Percentiles rank a stretch among this genome's conserved stretches.
Evolutionary conservation across 2,329 filamentous ascomycete species (phyloP).

Genomic region (Ophiostoma novo-ulmi): DNA sequence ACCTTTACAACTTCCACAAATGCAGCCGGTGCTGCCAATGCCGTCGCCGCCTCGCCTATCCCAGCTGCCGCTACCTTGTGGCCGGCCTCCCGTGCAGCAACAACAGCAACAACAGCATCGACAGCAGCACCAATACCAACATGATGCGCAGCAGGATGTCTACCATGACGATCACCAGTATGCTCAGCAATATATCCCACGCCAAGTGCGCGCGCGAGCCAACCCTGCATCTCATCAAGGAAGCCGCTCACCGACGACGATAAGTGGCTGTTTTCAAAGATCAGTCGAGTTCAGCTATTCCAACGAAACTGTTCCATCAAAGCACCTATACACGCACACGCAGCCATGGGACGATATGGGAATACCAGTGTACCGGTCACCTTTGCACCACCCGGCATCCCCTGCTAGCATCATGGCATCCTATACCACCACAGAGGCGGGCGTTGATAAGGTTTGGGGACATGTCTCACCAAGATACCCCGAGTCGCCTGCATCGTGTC

Average conservation of each 20-base stretch:
- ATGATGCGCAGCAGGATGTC: neutral
- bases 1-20: neutral
- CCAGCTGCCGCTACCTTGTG: neutral
- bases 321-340: neutral
- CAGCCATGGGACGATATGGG: slow-evolving; percentile 9
- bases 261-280: neutral
- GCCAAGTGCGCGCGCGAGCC: neutral
- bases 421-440: slow-evolving; percentile 45
- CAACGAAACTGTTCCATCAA: neutral
- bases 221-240: neutral
- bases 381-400: neutral
- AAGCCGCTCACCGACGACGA: neutral
- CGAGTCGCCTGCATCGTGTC: neutral
- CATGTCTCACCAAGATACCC: neutral
- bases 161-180: neutral
- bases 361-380: neutral
- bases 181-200: neutral
- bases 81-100: neutral
- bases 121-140: neutral
- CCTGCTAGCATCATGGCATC: slow-evolving; percentile 10
- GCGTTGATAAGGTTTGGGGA: neutral
- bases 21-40: neutral
- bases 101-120: neutral
- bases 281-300: neutral
- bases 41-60: neutral